Evolutionary conservation across 257 asterid species (phyloP).

Genomic region (Nicotiana paniculata): DNA sequence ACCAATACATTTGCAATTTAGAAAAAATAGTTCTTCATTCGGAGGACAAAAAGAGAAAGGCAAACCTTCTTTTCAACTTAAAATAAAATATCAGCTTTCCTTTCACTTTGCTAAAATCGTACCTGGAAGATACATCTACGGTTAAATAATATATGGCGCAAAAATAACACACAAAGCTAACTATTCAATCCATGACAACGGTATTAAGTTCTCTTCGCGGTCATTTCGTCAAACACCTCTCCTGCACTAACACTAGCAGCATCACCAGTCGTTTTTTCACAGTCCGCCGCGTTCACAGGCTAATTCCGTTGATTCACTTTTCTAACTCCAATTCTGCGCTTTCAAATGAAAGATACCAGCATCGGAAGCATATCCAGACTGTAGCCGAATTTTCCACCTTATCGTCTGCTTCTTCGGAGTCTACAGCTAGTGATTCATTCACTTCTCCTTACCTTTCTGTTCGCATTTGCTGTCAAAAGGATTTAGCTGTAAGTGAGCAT

Average conservation of each 20-base stretch:
- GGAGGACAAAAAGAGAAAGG: too few relatives aligned
- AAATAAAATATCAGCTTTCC: not conserved
- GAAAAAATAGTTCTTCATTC: too few relatives aligned
- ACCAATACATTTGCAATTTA: too few relatives aligned
- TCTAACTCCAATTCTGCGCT: slow-evolving; percentile 4
- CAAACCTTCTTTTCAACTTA: too few relatives aligned
- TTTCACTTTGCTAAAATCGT: not conserved
- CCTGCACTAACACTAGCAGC: slow-evolving; percentile 23
- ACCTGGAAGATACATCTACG: not conserved
- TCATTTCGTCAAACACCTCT: slow-evolving; percentile 71
- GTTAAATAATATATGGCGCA: not conserved
- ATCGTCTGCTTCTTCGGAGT: slow-evolving; percentile 13
- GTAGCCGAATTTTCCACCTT: slow-evolving; percentile 26
- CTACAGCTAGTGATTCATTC: slow-evolving; percentile 25
- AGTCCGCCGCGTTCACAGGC: slow-evolving; percentile 20
- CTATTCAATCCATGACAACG: slow-evolving; percentile 18
- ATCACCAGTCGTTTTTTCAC: slow-evolving; percentile 21
- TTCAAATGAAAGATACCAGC: slow-evolving; percentile 5
- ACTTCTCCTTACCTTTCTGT: slow-evolving; percentile 73
- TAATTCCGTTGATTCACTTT: slow-evolving; percentile 9
- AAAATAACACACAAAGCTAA: not conserved
- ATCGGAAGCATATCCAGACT: slow-evolving; percentile 1
- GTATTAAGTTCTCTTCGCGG: slow-evolving; percentile 27
- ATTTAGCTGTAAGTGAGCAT: slow-evolving; percentile 43
- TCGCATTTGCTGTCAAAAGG: slow-evolving; percentile 54